These are phyloP conservation scores for Phytophthora syringae DNA, from an alignment of 352 stramenopile genomes.

Conservation along the genomic window DNA sequence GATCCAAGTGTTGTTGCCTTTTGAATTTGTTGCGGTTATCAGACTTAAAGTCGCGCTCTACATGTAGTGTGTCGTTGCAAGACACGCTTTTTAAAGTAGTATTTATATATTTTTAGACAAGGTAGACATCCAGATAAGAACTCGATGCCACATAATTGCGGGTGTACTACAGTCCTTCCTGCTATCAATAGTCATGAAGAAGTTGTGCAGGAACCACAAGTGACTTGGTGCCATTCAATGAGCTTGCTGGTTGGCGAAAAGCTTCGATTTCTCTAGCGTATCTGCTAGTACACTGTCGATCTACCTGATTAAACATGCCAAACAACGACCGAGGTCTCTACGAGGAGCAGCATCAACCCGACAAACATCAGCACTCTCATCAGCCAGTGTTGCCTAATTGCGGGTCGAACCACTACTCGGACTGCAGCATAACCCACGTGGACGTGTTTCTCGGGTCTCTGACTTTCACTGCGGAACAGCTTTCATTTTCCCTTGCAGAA, in stretches of 20 bases:
- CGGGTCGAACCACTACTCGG: not conserved
- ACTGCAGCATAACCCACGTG: conserved; percentile 35
- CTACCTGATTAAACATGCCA: not conserved
- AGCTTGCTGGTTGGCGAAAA: not conserved
- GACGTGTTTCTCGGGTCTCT: conserved; percentile 91
- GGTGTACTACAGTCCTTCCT: too few relatives aligned
- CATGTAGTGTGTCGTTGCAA: too few relatives aligned
- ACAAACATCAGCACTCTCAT: not conserved
- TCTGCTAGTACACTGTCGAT: not conserved
- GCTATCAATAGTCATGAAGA: too few relatives aligned
- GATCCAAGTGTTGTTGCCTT: too few relatives aligned
- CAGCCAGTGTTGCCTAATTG: not conserved
- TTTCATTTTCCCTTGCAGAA: conserved; percentile 72
- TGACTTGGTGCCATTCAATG: not conserved
- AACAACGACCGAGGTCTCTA: not conserved
- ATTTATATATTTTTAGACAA: too few relatives aligned
- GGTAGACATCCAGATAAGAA: too few relatives aligned
- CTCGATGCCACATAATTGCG: too few relatives aligned
- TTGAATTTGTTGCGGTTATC: too few relatives aligned
- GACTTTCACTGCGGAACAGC: conserved; percentile 92
- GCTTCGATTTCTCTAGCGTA: not conserved
- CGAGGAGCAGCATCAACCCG: not conserved
- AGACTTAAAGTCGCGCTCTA: too few relatives aligned
- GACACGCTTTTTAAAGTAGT: too few relatives aligned
- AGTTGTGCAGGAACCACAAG: not conserved